Evolutionary conservation across 768 basidiomycete species (phyloP).

Genomic region (Boletales sp.): DNA sequence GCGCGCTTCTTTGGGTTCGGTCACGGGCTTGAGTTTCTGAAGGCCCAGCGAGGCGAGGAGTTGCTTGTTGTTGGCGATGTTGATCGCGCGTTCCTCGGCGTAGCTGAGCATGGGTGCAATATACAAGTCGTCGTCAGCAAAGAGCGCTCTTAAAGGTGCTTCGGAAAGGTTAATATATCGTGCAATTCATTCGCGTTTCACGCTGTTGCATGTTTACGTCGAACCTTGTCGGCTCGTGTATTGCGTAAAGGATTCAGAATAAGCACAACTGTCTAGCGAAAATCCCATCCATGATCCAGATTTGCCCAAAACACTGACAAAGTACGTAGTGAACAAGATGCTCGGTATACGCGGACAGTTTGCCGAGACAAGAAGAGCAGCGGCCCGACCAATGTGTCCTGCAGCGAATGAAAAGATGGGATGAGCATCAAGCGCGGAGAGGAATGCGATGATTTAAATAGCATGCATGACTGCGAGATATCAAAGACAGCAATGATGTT

Average conservation of each 20-base stretch:
- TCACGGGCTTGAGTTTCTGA: conserved; percentile 34
- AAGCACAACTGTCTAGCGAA: too few relatives aligned
- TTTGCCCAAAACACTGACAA: too few relatives aligned
- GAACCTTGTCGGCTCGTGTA: too few relatives aligned
- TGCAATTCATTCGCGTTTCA: too few relatives aligned
- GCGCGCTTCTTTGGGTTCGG: conserved; percentile 44
- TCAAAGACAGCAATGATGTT: conserved; percentile 24
- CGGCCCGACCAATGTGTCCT: conserved; percentile 5
- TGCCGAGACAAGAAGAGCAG: conserved; percentile 1
- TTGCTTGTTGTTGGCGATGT: conserved; percentile 42
- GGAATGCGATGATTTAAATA: conserved; percentile 9
- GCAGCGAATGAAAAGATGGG: conserved; percentile 6
- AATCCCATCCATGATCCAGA: too few relatives aligned
- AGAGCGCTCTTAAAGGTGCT: too few relatives aligned
- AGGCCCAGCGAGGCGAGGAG: conserved; percentile 44
- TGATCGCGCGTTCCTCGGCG: conserved; percentile 31
- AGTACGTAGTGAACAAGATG: conserved; percentile 1
- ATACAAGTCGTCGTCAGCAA: background rate
- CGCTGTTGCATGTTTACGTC: too few relatives aligned
- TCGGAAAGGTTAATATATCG: too few relatives aligned
- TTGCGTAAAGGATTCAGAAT: too few relatives aligned
- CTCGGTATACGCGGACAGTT: conserved; percentile 13
- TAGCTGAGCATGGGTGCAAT: conserved; percentile 22
- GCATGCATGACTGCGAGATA: conserved; percentile 21
- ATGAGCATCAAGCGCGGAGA: background rate